Evolutionary conservation across 176 grass and related monocot genomes (phyloP).

Genomic region (Microstegium vimineum): DNA sequence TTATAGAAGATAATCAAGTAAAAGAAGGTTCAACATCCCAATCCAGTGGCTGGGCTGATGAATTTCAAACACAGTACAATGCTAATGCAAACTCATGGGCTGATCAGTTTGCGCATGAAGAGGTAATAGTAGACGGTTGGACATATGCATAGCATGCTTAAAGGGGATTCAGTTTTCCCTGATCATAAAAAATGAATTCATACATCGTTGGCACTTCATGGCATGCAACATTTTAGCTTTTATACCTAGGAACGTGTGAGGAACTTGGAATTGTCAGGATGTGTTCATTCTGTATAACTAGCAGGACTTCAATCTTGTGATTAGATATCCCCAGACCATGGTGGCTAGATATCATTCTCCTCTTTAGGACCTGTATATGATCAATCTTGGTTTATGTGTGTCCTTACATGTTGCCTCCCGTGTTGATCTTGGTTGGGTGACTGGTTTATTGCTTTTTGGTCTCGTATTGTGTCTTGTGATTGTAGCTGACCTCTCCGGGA

Average conservation of each 20-base stretch:
- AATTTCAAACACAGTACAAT: conserved; percentile 89
- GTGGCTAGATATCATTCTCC: background rate
- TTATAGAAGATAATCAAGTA: conserved; percentile 98
- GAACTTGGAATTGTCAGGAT: background rate
- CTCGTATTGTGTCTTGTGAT: no score
- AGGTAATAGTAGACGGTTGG: conserved; percentile 56
- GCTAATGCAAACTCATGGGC: conserved; percentile 76
- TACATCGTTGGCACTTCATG: background rate
- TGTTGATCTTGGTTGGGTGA: no score
- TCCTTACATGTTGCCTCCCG: no score
- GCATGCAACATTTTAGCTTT: background rate
- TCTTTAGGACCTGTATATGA: conserved; percentile 3
- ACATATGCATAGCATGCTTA: conserved; percentile 12
- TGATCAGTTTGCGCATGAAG: conserved; percentile 79
- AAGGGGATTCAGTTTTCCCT: conserved; percentile 11
- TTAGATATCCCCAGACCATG: background rate
- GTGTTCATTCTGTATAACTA: background rate
- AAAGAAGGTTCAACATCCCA: conserved; percentile 75
- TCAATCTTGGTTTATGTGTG: no score
- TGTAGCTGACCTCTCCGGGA: no score
- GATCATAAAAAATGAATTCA: background rate
- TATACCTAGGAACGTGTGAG: background rate
- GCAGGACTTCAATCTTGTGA: background rate
- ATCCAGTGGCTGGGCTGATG: conserved; percentile 83
- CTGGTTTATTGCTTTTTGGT: no score